Base-by-base conservation (phyloP, 225 moss, liverwort and hornwort species). In the Climacium dendroides region DNA sequence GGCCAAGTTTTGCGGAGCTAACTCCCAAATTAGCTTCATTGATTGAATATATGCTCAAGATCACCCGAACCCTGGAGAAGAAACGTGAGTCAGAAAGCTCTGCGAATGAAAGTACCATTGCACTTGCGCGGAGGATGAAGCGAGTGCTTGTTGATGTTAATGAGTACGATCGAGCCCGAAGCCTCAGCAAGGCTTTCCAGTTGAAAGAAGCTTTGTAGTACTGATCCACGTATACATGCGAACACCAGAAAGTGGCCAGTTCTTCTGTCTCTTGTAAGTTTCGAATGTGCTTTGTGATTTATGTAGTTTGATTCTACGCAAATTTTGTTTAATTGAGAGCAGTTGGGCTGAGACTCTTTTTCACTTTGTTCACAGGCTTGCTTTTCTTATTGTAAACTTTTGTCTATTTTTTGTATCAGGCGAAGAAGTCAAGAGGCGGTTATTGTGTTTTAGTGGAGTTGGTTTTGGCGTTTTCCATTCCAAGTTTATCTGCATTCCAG, bases 141-240 rank as follows among this genome's bases (percentile, higher is more conserved):
- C 92, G 92, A 85, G 94, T 99, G 85, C 95, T 99, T 82, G 97
- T 97, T 53, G 97, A 95, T 82, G 94, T 99, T 59, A 99, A 99
- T 66, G 96, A 99, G 91, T 99, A 99, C 53, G 99, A 99, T 90
- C 93, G 96, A 87, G 99, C 99, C 22, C 94, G 95, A 54, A 94
- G 93, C 76, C 89, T 99, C 39, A 94, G 89, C 63, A 99, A 95
- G 90, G 92, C 90, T 63, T 99, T 99, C 79, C 99, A 99, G 83
- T 90, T 99, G 41, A 97, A 88, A 89, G 99, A 99, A 87, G 99
- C 99, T 61, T 87, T 99, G 86, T 99, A 91, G 82, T 26, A 53
- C 63, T 85, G 79, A 29, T 89, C 41, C 69, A 52, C 78, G 26
- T 84, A 39, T 60, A 47, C 78, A 73, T 67, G 63, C 66, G 60